Conservation (phyloP, 441 rosid genomes). For the Kokia cookei region DNA sequence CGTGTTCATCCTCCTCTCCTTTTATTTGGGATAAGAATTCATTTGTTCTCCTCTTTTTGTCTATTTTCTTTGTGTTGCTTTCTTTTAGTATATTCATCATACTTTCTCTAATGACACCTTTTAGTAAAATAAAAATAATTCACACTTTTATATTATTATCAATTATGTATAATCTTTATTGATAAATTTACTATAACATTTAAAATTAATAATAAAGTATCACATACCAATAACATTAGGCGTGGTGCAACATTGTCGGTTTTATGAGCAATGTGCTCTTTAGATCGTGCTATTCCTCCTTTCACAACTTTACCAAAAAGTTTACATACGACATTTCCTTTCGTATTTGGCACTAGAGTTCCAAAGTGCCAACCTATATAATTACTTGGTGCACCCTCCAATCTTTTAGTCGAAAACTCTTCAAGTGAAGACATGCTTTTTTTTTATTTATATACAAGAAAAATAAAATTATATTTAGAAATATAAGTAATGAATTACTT, state of each 20-base stretch:
- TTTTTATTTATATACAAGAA: too few species aligned
- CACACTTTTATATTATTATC: too few species aligned
- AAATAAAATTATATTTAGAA: too few species aligned
- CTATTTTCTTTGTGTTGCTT: not conserved
- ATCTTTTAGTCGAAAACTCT: not conserved
- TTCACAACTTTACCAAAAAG: not conserved
- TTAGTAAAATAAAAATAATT: not conserved
- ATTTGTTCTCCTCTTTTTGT: too few species aligned
- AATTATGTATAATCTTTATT: too few species aligned
- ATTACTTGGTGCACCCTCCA: not conserved
- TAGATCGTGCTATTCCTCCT: not conserved
- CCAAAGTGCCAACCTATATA: not conserved
- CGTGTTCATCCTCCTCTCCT: not conserved
- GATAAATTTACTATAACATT: too few species aligned
- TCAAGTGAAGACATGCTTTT: not conserved
- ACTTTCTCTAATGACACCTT: not conserved
- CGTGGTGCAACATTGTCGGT: not conserved
- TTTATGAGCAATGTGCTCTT: not conserved
- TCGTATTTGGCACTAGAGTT: not conserved
- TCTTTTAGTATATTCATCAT: not conserved
- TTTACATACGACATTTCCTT: not conserved
- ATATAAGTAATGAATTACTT: too few species aligned
- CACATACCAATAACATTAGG: not conserved
- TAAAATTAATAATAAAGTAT: too few species aligned
- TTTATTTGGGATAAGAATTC: not conserved